These are phyloP conservation scores for Oryza meridionalis DNA, from an alignment of 176 grass and related monocot genomes.

Conservation along the genomic window DNA sequence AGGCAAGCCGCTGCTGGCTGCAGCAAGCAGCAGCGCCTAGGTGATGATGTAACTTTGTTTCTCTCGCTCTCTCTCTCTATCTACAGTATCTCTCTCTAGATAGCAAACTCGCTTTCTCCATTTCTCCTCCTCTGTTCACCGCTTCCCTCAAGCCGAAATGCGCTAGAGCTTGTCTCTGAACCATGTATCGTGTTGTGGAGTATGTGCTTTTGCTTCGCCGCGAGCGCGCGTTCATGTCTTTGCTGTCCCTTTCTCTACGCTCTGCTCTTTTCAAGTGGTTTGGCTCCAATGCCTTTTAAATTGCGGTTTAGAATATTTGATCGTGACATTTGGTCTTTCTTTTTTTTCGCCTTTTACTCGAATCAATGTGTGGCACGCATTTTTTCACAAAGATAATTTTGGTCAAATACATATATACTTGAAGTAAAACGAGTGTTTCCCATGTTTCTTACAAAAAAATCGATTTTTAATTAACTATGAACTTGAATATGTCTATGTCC, in stretches of 20 bases:
- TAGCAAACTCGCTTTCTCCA: conserved; percentile 11
- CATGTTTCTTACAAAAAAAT: background rate
- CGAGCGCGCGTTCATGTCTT: conserved; percentile 21
- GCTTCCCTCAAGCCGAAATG: background rate
- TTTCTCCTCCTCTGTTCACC: conserved; percentile 16
- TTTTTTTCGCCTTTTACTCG: background rate
- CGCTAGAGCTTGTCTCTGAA: background rate
- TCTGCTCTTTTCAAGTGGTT: conserved; percentile 48
- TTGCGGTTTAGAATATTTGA: conserved; percentile 47
- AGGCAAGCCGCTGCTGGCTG: conserved; percentile 22
- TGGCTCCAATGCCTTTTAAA: conserved; percentile 51
- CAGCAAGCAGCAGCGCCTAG: conserved; percentile 18
- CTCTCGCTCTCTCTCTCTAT: background rate
- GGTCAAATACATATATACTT: background rate
- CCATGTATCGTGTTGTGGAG: background rate
- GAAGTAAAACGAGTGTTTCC: background rate
- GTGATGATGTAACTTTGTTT: conserved; percentile 34
- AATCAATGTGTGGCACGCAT: conserved; percentile 15
- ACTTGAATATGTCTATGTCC: too few species aligned
- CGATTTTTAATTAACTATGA: too few species aligned
- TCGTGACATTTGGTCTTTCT: conserved; percentile 55
- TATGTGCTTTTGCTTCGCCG: conserved; percentile 3
- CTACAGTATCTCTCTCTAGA: background rate
- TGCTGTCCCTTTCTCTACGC: conserved; percentile 32
- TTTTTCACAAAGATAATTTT: conserved; percentile 2